phyloP scores from a whole-genome alignment of 768 basidiomycete species.

The Leccinum broughii region DNA sequence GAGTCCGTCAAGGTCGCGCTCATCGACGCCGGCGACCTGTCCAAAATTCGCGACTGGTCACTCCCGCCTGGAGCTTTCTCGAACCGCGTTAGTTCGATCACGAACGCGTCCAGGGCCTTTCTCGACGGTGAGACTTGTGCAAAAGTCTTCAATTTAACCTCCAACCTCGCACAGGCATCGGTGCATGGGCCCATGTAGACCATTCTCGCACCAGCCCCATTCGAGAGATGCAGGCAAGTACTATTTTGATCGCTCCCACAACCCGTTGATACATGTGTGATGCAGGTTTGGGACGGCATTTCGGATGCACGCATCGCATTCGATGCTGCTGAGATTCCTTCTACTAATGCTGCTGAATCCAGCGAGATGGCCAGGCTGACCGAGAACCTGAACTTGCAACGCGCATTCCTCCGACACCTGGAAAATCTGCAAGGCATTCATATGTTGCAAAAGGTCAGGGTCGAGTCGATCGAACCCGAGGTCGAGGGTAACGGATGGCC shows the following conservation, averaged over 20 bases:
- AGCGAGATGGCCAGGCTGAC: conserved; percentile 78
- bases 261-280: conserved; percentile 5
- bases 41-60: conserved; percentile 67
- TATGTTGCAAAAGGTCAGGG: conserved; percentile 57
- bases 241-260: background rate
- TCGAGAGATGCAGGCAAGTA: conserved; percentile 79
- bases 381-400: conserved; percentile 93
- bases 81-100: conserved; percentile 86
- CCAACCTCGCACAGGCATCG: conserved; percentile 55
- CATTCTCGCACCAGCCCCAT: conserved; percentile 65
- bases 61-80: conserved; percentile 58
- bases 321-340: conserved; percentile 47
- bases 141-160: background rate
- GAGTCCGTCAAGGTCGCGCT: conserved; percentile 64
- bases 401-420: conserved; percentile 72
- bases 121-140: conserved; percentile 51
- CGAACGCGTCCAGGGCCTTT: conserved; percentile 68
- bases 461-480: conserved; percentile 60
- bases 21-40: conserved; percentile 80
- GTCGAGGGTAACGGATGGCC: conserved; percentile 70
- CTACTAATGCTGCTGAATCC: conserved; percentile 29
- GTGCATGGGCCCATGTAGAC: conserved; percentile 83
- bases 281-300: conserved; percentile 89
- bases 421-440: conserved; percentile 38
- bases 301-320: conserved; percentile 80